These are phyloP conservation scores for Calonectria leucothoes DNA, from an alignment of 2,329 filamentous ascomycete species.

Conservation along the genomic window DNA sequence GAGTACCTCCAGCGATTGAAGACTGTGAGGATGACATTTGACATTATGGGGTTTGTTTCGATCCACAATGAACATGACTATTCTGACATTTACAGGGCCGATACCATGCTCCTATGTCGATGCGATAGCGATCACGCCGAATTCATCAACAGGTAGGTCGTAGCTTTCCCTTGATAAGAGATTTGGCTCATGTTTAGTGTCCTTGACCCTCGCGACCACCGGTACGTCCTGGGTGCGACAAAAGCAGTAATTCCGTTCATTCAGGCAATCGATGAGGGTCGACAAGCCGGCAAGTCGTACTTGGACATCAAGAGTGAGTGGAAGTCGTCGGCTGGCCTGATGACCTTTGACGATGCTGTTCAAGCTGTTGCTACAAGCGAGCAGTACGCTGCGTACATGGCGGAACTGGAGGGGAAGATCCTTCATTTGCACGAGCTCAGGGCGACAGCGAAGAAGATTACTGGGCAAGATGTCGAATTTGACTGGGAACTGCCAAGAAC, in stretches of 20 bases:
- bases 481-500: not conserved
- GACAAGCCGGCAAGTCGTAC: not conserved
- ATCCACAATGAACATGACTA: not conserved
- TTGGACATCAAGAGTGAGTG: not conserved
- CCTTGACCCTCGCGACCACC: not conserved
- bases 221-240: not conserved
- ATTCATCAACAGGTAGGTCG: not conserved
- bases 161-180: fast-evolving
- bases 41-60: not conserved
- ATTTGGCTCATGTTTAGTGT: not conserved
- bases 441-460: not conserved
- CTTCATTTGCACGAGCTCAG: not conserved
- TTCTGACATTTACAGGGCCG: not conserved
- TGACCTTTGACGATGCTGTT: not conserved
- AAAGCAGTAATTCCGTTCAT: not conserved
- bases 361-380: not conserved
- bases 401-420: not conserved
- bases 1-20: not conserved
- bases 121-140: not conserved
- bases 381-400: not conserved
- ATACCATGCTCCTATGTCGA: not conserved
- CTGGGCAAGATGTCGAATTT: not conserved
- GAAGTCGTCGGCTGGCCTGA: not conserved
- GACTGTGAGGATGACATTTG: not conserved
- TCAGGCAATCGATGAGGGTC: not conserved